Evolutionary conservation across 495 filamentous ascomycete genomes (phyloP), one percentile per base, ranked within the genome.

Genomic region (Delitschia confertaspora): DNA sequence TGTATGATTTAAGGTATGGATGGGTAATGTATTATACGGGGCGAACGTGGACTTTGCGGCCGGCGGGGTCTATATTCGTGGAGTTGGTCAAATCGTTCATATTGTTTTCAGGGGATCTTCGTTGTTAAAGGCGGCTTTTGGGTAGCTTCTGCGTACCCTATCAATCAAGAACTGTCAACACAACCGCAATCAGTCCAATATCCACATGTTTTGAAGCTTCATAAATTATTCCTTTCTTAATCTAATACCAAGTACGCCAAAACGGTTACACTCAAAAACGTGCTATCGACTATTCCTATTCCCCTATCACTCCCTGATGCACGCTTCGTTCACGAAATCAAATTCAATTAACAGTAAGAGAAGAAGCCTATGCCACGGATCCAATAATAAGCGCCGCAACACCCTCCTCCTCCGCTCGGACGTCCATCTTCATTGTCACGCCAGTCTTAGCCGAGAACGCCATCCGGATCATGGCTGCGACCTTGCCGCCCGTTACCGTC

Each of bases 361-460:
- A 17, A 22, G 20, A 13, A 40, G n/a, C 38, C 66, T 79, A 95
- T 63, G 83, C 79, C 60, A 96, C 81, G 54, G 82, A 85, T 44
- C 74, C 85, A 59, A 95, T 75, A 42, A 96, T 73, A 58, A 89
- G 70, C 39, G 78, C 73, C 33, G 89, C 89, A 50, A 98, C 79
- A 37, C 85, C 85, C 60, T 89, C 86, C 68, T 96, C 91, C 62
- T 98, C 93, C 51, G 80, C 79, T 54, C 91, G 74, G 40, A 85
- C 83, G 26, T 82, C 83, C 47, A 95, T 83, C 75, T 96, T 95
- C 48, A 86, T 86, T 24, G 91, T 93, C 16, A 96, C 86, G 16
- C 91, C 91, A 25, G 77, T 82, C 71, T 93, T 95, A 51, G 80
- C 76, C 34, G 83, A 89, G 66, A 76, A 95, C 3, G 88, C 91